phyloP scores from a whole-genome alignment of 352 stramenopile species.

The Globisporangium viniferum region DNA sequence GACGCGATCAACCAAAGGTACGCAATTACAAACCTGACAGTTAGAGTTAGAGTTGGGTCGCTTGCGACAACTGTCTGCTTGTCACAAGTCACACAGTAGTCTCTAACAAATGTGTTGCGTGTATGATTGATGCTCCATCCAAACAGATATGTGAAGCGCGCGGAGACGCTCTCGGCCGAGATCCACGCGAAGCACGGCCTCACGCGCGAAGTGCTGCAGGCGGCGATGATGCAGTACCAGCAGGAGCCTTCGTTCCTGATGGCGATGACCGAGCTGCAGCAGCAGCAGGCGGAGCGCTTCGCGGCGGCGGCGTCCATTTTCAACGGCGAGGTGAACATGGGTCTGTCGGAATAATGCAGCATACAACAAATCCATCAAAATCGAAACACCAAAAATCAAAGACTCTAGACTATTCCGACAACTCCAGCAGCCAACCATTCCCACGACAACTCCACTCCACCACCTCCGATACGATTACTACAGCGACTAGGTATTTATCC shows the following conservation, averaged over 20 bases:
- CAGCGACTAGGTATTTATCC: constrained; percentile 10
- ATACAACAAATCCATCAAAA: neutral
- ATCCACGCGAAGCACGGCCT: constrained; percentile 88
- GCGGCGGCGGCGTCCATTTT: constrained; percentile 80
- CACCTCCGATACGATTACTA: constrained; percentile 10
- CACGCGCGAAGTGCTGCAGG: constrained; percentile 83
- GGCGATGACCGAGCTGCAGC: constrained; percentile 85
- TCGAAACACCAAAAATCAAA: constrained; percentile 5
- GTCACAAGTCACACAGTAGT: neutral
- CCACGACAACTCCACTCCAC: neutral
- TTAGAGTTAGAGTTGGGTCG: neutral
- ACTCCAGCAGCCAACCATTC: neutral
- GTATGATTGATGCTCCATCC: neutral
- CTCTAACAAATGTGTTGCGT: constrained; percentile 2
- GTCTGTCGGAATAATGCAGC: constrained; percentile 59
- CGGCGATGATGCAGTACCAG: constrained; percentile 91
- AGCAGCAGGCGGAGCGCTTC: constrained; percentile 84
- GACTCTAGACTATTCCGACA: constrained; percentile 6
- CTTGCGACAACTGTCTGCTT: neutral
- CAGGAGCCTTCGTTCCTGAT: constrained; percentile 85
- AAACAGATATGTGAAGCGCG: constrained; percentile 80
- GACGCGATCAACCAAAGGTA: constrained; percentile 84
- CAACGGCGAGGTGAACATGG: constrained; percentile 89
- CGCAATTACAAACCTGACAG: neutral
- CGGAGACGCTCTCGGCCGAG: constrained; percentile 77